A percentile compares a stretch with the other conserved stretches of the same genome.
Conservation (phyloP, 1,284 basidiomycete species). For the Apiotrichum montevideense region DNA sequence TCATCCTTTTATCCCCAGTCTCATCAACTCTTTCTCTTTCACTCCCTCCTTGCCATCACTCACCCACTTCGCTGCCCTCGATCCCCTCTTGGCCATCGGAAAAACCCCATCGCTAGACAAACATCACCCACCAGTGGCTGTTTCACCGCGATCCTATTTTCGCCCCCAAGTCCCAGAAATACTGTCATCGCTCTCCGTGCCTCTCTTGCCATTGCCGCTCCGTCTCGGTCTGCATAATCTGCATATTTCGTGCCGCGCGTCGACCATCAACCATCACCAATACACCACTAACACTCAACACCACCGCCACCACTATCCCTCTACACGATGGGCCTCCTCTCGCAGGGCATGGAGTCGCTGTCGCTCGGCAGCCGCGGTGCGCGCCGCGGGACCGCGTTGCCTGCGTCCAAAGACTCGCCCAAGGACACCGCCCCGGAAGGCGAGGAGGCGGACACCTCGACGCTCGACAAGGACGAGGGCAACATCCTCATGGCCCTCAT, state of each 20-base stretch:
- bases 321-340: slow-evolving; percentile 28
- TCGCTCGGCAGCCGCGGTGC: slow-evolving; percentile 13
- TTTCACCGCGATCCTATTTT: background rate
- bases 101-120: background rate
- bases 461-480: slow-evolving; percentile 47
- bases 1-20: too few relatives aligned
- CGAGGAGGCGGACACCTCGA: slow-evolving; percentile 40
- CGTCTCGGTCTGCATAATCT: too few relatives aligned
- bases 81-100: background rate
- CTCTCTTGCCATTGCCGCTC: too few relatives aligned
- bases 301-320: background rate
- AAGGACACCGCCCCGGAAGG: slow-evolving; percentile 27
- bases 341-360: slow-evolving; percentile 26
- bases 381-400: slow-evolving; percentile 14
- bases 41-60: background rate
- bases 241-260: too few relatives aligned
- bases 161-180: too few relatives aligned
- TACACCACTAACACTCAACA: background rate
- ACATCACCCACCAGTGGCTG: background rate
- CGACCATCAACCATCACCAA: background rate
- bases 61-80: background rate
- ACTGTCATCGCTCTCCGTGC: too few relatives aligned
- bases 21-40: background rate
- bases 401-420: background rate
- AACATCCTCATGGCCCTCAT: slow-evolving; percentile 46